Base-by-base conservation (phyloP, 352 stramenopile species). In the Phytophthora quininea region DNA sequence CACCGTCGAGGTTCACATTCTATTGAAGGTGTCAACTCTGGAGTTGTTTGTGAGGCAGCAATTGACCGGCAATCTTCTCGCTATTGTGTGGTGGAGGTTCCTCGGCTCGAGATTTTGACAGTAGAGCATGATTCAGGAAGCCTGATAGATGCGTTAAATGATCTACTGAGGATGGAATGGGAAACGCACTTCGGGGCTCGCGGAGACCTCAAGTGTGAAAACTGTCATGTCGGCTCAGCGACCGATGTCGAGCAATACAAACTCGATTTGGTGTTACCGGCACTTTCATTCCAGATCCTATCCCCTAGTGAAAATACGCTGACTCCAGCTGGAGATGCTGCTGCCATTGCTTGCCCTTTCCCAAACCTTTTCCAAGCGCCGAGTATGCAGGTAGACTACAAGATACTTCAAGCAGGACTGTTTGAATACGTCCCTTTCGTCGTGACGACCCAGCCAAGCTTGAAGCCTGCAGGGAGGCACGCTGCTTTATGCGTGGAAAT, bases 1-100 rank as follows among this genome's bases (percentile, higher is more conserved):
- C 69, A 57, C 7, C 49, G 51, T 42, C 38, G 45, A 35, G 5
- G 32, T 19, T 10, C n/a, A 48, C 24, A 33, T 62, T 52, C 35
- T 63, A n/a, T n/a, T 42, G 6, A 11, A 27, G 59, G 66, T 35
- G 51, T 45, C 30, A 68, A 47, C 6, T 59, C 35, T 10, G 55
- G 61, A 8, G 15, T 51, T 14, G 47, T 38, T 29, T 76, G 73
- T 51, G 71, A 80, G 30, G 67, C 79, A 8, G 76, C 86, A 55
- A 84, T 89, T 47, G 74, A 68, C 43, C 77, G 77, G 19, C 82
- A 82, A 52, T 89, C 76, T 14, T 78, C 80, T 33, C 72, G 77
- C 8, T 76, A 63, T 1, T 68, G 86, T 52, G 64, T 69, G 32
- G 63, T 86, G n/a, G 77, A 86, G 58, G 40, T 86, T 31, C 76